Percentiles rank a stretch among this genome's conserved stretches.
Evolutionary conservation across 1,139 yeast species (phyloP).

Genomic region (Casaregolazyma suthepensis): DNA sequence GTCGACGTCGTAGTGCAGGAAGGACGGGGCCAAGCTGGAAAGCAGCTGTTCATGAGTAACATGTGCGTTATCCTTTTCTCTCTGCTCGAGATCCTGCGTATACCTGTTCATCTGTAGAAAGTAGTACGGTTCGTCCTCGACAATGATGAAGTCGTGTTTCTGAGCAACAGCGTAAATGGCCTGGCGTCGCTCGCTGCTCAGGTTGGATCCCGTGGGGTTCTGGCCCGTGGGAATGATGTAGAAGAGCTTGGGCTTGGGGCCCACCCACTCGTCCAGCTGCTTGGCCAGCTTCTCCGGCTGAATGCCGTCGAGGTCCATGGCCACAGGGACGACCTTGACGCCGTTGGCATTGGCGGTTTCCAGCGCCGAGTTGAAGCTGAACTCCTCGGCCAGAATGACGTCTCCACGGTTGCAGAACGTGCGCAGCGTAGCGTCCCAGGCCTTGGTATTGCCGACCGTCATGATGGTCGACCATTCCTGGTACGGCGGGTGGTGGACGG

Average conservation of each 20-base stretch:
- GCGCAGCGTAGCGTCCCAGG: constrained; percentile 81
- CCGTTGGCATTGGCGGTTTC: constrained; percentile 78
- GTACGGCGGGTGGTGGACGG: constrained; percentile 57
- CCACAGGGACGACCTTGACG: constrained; percentile 60
- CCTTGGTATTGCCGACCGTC: constrained; percentile 79
- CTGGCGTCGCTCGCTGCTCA: constrained; percentile 64
- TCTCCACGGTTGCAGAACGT: constrained; percentile 78
- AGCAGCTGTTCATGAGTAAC: constrained; percentile 46
- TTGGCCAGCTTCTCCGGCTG: constrained; percentile 65
- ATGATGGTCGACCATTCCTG: constrained; percentile 60
- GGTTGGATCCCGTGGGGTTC: constrained; percentile 87
- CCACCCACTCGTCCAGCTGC: constrained; percentile 63
- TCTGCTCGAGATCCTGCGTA: constrained; percentile 26
- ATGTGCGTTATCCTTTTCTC: constrained; percentile 31
- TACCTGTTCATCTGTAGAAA: constrained; percentile 81
- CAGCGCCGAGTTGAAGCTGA: constrained; percentile 74
- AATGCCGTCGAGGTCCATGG: constrained; percentile 75
- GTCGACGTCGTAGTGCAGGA: constrained; percentile 69
- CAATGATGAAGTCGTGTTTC: constrained; percentile 69
- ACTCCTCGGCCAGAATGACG: constrained; percentile 73
- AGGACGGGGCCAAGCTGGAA: constrained; percentile 68
- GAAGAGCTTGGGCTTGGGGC: constrained; percentile 68
- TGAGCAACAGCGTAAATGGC: constrained; percentile 65
- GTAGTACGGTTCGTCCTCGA: constrained; percentile 94
- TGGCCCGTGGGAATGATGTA: constrained; percentile 92